These are phyloP conservation scores for Amphibolis antarctica DNA, from an alignment of 106 monocot species.

Conservation along the genomic window DNA sequence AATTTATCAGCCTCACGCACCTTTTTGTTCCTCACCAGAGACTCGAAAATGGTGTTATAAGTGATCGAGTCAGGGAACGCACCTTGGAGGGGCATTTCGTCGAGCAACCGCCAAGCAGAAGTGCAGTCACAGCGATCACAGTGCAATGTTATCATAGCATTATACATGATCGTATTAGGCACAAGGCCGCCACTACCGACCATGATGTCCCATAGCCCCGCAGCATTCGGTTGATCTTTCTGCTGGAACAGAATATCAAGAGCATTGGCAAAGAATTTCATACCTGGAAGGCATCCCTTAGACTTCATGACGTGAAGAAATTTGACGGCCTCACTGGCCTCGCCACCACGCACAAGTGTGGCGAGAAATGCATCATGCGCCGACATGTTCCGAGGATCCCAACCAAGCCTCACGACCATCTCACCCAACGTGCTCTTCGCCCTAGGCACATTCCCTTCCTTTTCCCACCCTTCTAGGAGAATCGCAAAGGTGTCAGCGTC, in stretches of 20 bases:
- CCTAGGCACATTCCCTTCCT: slow-evolving; percentile 31
- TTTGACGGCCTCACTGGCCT: slow-evolving; percentile 44
- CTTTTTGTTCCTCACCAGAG: slow-evolving; percentile 41
- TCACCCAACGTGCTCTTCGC: slow-evolving; percentile 68
- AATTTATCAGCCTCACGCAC: slow-evolving; percentile 40
- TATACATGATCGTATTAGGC: slow-evolving; percentile 42
- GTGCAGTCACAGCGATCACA: slow-evolving; percentile 22
- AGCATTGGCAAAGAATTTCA: slow-evolving; percentile 50
- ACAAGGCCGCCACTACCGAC: slow-evolving; percentile 37
- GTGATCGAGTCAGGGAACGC: slow-evolving; percentile 46
- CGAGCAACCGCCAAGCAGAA: slow-evolving; percentile 33
- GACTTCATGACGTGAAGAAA: slow-evolving; percentile 60
- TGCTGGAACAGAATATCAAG: slow-evolving; percentile 35
- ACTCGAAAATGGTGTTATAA: slow-evolving; percentile 61
- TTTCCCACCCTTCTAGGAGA: slow-evolving; percentile 66
- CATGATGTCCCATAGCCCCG: slow-evolving; percentile 55
- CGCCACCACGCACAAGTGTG: slow-evolving; percentile 35
- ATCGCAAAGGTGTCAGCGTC: slow-evolving; percentile 64
- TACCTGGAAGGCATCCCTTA: slow-evolving; percentile 55
- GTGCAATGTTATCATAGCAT: slow-evolving; percentile 38
- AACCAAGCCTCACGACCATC: slow-evolving; percentile 61
- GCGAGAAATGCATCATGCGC: slow-evolving; percentile 59
- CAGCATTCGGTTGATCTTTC: slow-evolving; percentile 25
- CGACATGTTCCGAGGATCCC: slow-evolving; percentile 35
- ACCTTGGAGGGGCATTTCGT: slow-evolving; percentile 74